These are phyloP conservation scores for Zasmidium angulare DNA, from an alignment of 2,329 filamentous ascomycete species.

Conservation along the genomic window DNA sequence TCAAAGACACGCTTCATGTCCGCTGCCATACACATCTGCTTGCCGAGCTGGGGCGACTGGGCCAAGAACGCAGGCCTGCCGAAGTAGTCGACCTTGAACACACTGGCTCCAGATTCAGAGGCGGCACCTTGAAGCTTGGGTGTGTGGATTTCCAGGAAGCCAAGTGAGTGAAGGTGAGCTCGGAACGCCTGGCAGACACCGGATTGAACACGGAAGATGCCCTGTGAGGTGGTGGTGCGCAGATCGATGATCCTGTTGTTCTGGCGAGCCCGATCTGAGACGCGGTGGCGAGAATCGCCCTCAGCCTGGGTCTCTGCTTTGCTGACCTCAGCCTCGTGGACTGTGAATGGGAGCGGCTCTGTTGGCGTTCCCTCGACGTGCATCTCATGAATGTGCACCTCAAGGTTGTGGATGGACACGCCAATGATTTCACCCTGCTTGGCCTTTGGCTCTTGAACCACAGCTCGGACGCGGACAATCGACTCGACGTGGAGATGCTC, in stretches of 20 bases:
- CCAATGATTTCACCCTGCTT: constrained; percentile 68
- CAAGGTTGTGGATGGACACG: constrained; percentile 72
- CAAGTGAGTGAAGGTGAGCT: constrained; percentile 67
- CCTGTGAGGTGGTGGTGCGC: constrained; percentile 80
- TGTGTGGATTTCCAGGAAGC: constrained; percentile 91
- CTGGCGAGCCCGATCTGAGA: constrained; percentile 72
- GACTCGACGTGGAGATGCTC: constrained; percentile 78
- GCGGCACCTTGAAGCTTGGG: constrained; percentile 88
- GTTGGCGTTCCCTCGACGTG: constrained; percentile 62
- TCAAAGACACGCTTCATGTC: constrained; percentile 91
- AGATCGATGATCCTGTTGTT: constrained; percentile 80
- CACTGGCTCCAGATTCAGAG: constrained; percentile 86
- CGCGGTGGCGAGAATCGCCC: constrained; percentile 58
- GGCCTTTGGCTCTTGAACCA: constrained; percentile 68
- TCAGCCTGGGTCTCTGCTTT: constrained; percentile 57
- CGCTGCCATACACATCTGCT: constrained; percentile 88
- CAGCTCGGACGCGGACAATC: constrained; percentile 73
- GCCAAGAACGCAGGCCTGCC: constrained; percentile 82
- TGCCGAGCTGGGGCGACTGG: constrained; percentile 87
- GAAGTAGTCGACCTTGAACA: constrained; percentile 93
- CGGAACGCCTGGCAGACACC: constrained; percentile 80
- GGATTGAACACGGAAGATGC: constrained; percentile 83
- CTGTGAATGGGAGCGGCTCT: constrained; percentile 66
- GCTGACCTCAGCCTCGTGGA: constrained; percentile 68
- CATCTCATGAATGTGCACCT: constrained; percentile 68